Conservation (phyloP, 768 basidiomycete species). For the Lactarius deliciosus region DNA sequence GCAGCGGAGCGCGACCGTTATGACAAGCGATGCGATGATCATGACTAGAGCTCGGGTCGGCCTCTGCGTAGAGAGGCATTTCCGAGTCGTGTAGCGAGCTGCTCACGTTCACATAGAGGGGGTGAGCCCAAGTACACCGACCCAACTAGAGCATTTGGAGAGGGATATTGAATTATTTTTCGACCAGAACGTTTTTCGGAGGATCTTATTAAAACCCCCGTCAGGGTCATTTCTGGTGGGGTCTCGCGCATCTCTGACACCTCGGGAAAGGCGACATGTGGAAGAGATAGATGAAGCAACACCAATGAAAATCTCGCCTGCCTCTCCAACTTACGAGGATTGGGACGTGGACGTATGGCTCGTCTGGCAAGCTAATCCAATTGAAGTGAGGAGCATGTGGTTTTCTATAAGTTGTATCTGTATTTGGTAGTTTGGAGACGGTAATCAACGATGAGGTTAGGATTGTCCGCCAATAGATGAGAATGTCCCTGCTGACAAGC, state of each 20-base stretch:
- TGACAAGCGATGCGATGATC: not conserved
- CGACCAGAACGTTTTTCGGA: not conserved
- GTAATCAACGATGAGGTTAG: too few relatives aligned
- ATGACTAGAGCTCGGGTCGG: conserved; percentile 8
- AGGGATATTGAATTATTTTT: not conserved
- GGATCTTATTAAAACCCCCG: not conserved
- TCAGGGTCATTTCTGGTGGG: conserved; percentile 9
- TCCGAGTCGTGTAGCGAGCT: conserved; percentile 9
- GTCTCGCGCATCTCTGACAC: conserved; percentile 12
- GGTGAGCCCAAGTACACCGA: conserved; percentile 7
- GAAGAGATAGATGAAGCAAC: not conserved
- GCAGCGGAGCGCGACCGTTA: conserved; percentile 3
- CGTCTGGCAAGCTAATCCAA: conserved; percentile 15
- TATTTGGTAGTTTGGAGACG: conserved; percentile 6
- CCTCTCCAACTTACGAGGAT: conserved; percentile 19
- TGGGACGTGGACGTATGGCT: conserved; percentile 2
- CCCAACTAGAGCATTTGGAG: not conserved
- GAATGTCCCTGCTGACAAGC: conserved; percentile 3
- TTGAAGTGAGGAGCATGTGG: conserved; percentile 3
- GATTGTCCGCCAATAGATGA: too few relatives aligned
- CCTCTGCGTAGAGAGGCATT: not conserved
- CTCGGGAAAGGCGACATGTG: not conserved
- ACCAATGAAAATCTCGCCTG: conserved; percentile 6
- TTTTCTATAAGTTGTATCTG: conserved; percentile 12
- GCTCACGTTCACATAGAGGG: conserved; percentile 16